These are phyloP conservation scores for Aaosphaeria arxii DNA, from an alignment of 2,329 filamentous ascomycete species.

Conservation along the genomic window DNA sequence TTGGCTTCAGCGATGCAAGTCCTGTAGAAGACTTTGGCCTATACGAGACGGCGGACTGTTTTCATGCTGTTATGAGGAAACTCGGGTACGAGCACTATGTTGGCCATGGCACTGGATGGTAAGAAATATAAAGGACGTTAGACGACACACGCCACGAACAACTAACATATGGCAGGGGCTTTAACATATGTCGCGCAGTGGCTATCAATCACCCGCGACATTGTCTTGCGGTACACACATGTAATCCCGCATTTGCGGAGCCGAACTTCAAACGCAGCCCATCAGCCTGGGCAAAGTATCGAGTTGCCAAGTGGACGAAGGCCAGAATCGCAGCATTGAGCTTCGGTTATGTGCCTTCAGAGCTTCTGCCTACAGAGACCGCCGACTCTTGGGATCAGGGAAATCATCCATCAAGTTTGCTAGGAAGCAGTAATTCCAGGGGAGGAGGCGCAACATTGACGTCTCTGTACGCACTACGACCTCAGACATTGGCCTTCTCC, in stretches of 20 bases:
- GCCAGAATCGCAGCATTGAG: slow-evolving; percentile 45
- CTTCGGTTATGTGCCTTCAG: slow-evolving; percentile 56
- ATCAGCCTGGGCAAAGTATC: slow-evolving; percentile 55
- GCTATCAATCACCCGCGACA: slow-evolving; percentile 47
- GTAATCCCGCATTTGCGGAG: slow-evolving; percentile 54
- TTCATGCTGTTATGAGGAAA: slow-evolving; percentile 59
- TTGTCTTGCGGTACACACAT: slow-evolving; percentile 60
- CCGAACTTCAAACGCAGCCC: slow-evolving; percentile 48
- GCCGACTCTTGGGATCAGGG: too few species aligned
- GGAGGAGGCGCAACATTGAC: slow-evolving; percentile 10
- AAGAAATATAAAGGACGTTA: slow-evolving; percentile 9
- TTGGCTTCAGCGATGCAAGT: slow-evolving; percentile 66
- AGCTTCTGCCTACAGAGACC: neutral
- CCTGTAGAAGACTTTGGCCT: slow-evolving; percentile 50
- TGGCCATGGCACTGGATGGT: slow-evolving; percentile 53
- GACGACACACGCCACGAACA: neutral
- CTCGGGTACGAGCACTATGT: slow-evolving; percentile 60
- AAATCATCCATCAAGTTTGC: too few species aligned
- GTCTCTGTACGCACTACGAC: slow-evolving; percentile 26
- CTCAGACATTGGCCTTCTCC: slow-evolving; percentile 35
- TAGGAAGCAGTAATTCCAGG: too few species aligned
- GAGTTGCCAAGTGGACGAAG: slow-evolving; percentile 44
- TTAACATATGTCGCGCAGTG: slow-evolving; percentile 44
- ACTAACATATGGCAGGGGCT: slow-evolving; percentile 34
- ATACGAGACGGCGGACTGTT: slow-evolving; percentile 52